Percentiles rank a stretch among this genome's conserved stretches.
Conservation (phyloP, 768 basidiomycete genomes). For the Russula griseocarnosa region DNA sequence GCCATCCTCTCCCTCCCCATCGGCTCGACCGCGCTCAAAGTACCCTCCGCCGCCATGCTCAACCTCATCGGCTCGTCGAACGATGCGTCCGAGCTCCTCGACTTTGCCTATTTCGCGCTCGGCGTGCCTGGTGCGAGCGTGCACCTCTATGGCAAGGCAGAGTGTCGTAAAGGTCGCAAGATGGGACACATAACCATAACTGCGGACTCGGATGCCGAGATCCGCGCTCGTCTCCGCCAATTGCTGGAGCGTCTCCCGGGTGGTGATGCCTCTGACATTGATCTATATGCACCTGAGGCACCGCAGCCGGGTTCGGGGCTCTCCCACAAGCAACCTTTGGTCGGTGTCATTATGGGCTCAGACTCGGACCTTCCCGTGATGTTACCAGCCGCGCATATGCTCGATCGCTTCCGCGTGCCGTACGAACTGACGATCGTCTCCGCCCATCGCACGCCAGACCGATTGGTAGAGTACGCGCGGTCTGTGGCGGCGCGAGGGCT, state of each 20-base stretch:
- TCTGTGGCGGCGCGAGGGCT: conserved; percentile 64
- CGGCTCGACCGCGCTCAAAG: conserved; percentile 83
- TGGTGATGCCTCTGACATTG: conserved; percentile 44
- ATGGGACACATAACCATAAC: conserved; percentile 97
- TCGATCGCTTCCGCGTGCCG: conserved; percentile 77
- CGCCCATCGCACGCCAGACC: conserved; percentile 89
- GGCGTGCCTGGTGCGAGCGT: conserved; percentile 68
- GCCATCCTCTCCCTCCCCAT: conserved; percentile 88
- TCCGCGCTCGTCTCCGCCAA: conserved; percentile 63
- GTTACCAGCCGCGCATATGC: conserved; percentile 80
- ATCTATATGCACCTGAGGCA: conserved; percentile 48
- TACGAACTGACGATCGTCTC: conserved; percentile 96
- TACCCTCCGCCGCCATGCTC: conserved; percentile 86
- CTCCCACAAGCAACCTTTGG: conserved; percentile 68
- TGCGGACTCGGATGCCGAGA: conserved; percentile 72
- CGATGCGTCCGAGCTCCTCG: conserved; percentile 54
- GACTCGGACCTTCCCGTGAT: conserved; percentile 96
- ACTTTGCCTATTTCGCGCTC: conserved; percentile 57
- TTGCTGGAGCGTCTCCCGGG: conserved; percentile 66
- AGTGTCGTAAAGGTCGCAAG: conserved; percentile 85
- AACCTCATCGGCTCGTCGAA: conserved; percentile 87
- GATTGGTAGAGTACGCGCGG: conserved; percentile 78
- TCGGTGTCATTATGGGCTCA: conserved; percentile 96
- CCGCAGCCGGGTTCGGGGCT: conserved; percentile 46
- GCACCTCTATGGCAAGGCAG: conserved; percentile 94